Base-by-base conservation (phyloP, 2,329 filamentous ascomycete species). In the Xylaria sp. region DNA sequence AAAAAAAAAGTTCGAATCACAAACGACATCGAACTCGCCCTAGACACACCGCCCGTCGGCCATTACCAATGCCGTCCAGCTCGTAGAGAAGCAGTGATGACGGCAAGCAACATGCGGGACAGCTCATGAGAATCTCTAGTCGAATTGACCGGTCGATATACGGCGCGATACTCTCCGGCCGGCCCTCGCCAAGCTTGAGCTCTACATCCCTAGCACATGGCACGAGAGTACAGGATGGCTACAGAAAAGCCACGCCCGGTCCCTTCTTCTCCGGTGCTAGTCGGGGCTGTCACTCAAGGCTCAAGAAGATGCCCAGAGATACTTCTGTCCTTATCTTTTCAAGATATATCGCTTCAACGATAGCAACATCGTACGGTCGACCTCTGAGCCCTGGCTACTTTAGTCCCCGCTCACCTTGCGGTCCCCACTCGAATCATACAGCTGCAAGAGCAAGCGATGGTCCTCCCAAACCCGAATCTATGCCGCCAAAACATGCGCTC, bases 91-190 rank as follows among this genome's bases (percentile, higher is more conserved):
- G 64, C 56, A 67, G 66, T 71, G 64, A 66, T 69, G 66, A 67
- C 61, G 57, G 54, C 62, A 34, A 66, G 62, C 60, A 70, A 57
- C 58, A 71, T 71, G 68, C 72, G 71, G 75, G 78, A 74, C 74
- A 77, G 72, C 81, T 76, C 79, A 85, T 85, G 82, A 84, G 78
- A 80, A 74, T 78, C 74, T 73, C 77, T 66, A 78, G 75, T 74
- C 79, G 78, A 80, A 77, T 84, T 73, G 80, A 84, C 73, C 74
- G 80, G 76, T 80, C 80, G 76, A 78, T 81, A 76, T 82, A 78
- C 74, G 76, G 78, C 76, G 78, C 80, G 69, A 76, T 82, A 71
- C 73, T 80, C 68, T 74, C 75, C 64, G 74, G 72, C 71, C 74
- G 74, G 70, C 72, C 73, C 59, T 71, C 72, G 63, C 67, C 62